These are phyloP conservation scores for Torulaspora quercuum DNA, from an alignment of 805 yeast species.

Conservation along the genomic window DNA sequence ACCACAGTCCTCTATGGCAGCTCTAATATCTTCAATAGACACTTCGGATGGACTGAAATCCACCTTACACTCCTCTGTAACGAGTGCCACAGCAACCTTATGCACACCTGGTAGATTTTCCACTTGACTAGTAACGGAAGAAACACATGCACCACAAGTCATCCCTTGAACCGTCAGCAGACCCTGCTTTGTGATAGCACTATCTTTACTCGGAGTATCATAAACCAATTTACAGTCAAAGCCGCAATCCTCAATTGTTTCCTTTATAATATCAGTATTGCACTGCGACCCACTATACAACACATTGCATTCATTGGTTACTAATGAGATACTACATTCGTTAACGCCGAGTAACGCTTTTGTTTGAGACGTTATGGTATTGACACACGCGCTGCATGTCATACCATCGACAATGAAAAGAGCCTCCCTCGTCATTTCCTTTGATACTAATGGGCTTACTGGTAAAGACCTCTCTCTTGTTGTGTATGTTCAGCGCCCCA, in stretches of 20 bases:
- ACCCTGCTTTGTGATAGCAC: slow-evolving; percentile 7
- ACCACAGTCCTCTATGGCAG: slow-evolving; percentile 71
- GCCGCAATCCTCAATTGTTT: slow-evolving; percentile 70
- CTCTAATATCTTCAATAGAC: slow-evolving; percentile 40
- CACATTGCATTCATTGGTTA: slow-evolving; percentile 70
- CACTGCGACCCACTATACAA: slow-evolving; percentile 40
- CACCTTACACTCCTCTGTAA: slow-evolving; percentile 70
- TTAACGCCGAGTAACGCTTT: slow-evolving; percentile 48
- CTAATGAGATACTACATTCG: slow-evolving; percentile 59
- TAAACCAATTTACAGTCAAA: slow-evolving; percentile 46
- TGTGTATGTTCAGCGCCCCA: too few relatives aligned
- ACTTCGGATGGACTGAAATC: slow-evolving; percentile 41
- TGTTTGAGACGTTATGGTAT: slow-evolving; percentile 58
- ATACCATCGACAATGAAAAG: slow-evolving; percentile 56
- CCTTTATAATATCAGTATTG: slow-evolving; percentile 40
- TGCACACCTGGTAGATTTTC: slow-evolving; percentile 48
- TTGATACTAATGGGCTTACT: too few relatives aligned
- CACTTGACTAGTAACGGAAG: slow-evolving; percentile 59
- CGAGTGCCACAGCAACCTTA: slow-evolving; percentile 60
- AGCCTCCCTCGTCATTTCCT: slow-evolving; percentile 17
- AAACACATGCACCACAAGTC: slow-evolving; percentile 88
- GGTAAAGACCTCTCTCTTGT: too few relatives aligned
- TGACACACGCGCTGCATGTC: slow-evolving; percentile 89
- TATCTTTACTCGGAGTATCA: neutral
- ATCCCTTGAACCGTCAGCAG: slow-evolving; percentile 53